Percentiles rank a stretch among this genome's conserved stretches.
phyloP scores from a whole-genome alignment of 163 green algal species.

The Scenedesmus sp. region DNA sequence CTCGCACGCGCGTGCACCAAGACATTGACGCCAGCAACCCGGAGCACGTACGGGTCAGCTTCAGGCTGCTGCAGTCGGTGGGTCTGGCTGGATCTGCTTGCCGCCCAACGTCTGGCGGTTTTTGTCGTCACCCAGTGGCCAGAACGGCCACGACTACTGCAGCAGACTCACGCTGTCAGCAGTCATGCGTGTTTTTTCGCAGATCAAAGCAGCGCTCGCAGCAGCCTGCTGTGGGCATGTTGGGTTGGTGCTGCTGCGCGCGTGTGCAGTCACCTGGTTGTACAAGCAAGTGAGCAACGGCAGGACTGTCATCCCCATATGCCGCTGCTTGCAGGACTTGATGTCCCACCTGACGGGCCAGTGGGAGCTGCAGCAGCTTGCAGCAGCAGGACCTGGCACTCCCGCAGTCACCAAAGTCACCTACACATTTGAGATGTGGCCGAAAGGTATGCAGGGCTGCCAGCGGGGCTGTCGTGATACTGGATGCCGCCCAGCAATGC shows the following conservation, averaged over 20 bases:
- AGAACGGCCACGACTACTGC: not conserved
- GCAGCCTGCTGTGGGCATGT: no score
- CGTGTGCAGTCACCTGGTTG: no score
- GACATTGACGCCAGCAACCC: not conserved
- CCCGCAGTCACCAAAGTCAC: conserved; percentile 5
- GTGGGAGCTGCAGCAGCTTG: conserved; percentile 30
- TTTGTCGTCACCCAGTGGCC: no score
- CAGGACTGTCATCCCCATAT: no score
- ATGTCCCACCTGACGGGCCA: conserved; percentile 25
- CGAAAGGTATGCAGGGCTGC: conserved; percentile 35
- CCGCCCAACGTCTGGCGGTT: not conserved
- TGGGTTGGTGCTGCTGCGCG: no score
- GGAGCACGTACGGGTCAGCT: not conserved
- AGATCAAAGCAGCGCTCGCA: not conserved
- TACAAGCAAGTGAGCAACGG: not conserved
- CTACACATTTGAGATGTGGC: conserved; percentile 58
- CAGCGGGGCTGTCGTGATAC: no score
- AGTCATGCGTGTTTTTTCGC: no score
- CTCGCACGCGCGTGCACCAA: conserved; percentile 39
- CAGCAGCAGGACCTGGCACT: not conserved
- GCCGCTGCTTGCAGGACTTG: conserved; percentile 41
- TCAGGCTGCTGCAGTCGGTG: conserved; percentile 49
- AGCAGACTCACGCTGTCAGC: not conserved
- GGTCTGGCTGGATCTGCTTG: not conserved
- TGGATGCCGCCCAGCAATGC: no score